These are phyloP conservation scores for Didymella arachidicola DNA, from an alignment of 2,329 filamentous ascomycete genomes.

Conservation along the genomic window DNA sequence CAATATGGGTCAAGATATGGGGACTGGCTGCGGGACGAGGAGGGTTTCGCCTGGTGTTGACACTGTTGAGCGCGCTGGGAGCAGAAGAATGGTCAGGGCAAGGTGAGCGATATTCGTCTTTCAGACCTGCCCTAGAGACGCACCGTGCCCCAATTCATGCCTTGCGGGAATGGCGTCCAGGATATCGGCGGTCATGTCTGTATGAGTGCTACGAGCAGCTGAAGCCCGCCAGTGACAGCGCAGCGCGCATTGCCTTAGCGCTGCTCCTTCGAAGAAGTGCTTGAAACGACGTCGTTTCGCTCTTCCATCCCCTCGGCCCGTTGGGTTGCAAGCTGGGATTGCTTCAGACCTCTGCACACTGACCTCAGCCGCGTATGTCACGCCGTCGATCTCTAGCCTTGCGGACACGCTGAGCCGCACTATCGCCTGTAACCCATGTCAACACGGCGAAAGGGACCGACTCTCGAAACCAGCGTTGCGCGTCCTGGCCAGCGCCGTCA, in stretches of 20 bases:
- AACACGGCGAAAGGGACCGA: constrained; percentile 9
- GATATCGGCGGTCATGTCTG: constrained; percentile 2
- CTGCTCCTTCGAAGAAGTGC: constrained; percentile 1
- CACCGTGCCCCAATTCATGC: constrained; percentile 18
- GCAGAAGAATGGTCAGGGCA: constrained; percentile 5
- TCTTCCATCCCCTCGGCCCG: neutral
- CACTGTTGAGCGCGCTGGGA: constrained; percentile 2
- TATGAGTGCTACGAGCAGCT: constrained; percentile 1
- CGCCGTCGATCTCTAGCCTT: neutral
- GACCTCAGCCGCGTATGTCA: constrained; percentile 9
- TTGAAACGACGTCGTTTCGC: constrained; percentile 1
- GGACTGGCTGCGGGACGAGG: neutral
- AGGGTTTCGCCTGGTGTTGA: neutral
- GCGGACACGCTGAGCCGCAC: neutral
- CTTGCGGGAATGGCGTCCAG: constrained; percentile 18
- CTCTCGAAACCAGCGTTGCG: constrained; percentile 12
- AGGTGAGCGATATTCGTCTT: constrained; percentile 11
- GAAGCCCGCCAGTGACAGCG: constrained; percentile 7
- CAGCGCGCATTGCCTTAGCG: neutral
- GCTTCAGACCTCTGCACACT: constrained; percentile 7
- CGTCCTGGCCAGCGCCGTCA: constrained; percentile 4
- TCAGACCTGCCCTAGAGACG: constrained; percentile 15
- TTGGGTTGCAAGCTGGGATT: neutral
- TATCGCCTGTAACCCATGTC: constrained; percentile 13
- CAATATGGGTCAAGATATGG: neutral